Evolutionary conservation across 1,284 basidiomycete species (phyloP).

Genomic region (Cutaneotrichosporon cutaneum): DNA sequence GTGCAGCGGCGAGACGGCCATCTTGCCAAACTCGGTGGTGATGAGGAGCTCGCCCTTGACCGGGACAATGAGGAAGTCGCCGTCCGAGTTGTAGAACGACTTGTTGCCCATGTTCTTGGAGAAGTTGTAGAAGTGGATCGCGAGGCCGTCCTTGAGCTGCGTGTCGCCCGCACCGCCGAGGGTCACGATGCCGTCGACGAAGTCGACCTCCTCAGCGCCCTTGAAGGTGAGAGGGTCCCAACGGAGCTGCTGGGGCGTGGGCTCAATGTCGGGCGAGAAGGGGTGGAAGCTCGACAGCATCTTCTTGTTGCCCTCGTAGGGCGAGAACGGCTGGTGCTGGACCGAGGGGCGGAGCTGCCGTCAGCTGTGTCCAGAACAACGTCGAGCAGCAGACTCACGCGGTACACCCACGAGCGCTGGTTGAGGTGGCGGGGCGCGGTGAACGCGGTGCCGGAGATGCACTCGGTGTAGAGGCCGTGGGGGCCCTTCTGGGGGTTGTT

Average conservation of each 20-base stretch:
- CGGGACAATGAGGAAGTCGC: constrained; percentile 67
- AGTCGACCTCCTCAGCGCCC: constrained; percentile 56
- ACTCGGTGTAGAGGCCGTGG: constrained; percentile 64
- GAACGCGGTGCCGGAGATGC: constrained; percentile 62
- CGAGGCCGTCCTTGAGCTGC: constrained; percentile 62
- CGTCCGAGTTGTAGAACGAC: constrained; percentile 67
- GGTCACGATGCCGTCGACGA: constrained; percentile 65
- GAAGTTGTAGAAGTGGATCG: constrained; percentile 64
- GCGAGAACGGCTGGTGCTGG: constrained; percentile 55
- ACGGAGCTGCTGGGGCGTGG: constrained; percentile 63
- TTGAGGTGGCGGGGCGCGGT: constrained; percentile 59
- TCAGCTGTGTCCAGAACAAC: neutral
- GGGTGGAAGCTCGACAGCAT: constrained; percentile 12
- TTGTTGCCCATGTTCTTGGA: constrained; percentile 64
- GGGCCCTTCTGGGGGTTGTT: constrained; percentile 64
- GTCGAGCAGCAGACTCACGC: constrained; percentile 29
- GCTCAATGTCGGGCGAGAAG: constrained; percentile 11
- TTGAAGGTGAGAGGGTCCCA: constrained; percentile 60
- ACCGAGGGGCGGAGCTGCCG: constrained; percentile 60
- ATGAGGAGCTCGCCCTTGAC: constrained; percentile 66
- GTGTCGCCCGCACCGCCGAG: constrained; percentile 66
- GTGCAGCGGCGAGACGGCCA: constrained; percentile 66
- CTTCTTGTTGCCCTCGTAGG: constrained; percentile 15
- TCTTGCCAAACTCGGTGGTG: constrained; percentile 67
- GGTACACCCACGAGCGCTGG: constrained; percentile 54